Base-by-base conservation (phyloP, 2,329 filamentous ascomycete genomes). In the Bimuria novae-zelandiae region DNA sequence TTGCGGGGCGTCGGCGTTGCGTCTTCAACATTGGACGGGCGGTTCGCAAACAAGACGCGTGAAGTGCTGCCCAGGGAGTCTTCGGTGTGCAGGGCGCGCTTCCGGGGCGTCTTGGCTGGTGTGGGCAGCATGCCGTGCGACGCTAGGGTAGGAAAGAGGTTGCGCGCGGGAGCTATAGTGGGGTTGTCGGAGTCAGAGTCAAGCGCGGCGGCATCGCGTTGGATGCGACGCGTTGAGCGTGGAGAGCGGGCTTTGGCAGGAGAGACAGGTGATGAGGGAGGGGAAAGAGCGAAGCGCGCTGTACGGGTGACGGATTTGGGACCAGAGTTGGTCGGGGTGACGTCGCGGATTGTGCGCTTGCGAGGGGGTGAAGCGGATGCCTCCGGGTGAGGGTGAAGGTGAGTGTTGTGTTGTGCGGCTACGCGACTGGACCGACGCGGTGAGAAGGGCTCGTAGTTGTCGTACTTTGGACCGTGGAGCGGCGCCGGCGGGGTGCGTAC, bases 31-130 rank as follows among this genome's bases (percentile, higher is more conserved):
- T 78, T 76, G n/a, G 81, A 75, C 56, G 90, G 88, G 14, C 89
- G 77, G 65, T 81, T 86, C 77, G 79, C 79, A 65, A 84, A 85
- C 23, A 84, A 71, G 23, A 80, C 75, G 54, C 84, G 81, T 23
- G 82, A 79, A 30, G 82, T 79, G 4, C 76, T 68, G 44, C 76
- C 73, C 46, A 80, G 64, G 52, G 79, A 74, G 12, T 71, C 64
- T 39, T 70, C 64, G 19, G 78, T 51, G 32, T 70, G 59, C 30
- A 71, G 64, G 3, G 74, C 66, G 58, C 81, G 82, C 77, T 89
- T 90, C 72, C 82, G 82, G 3, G 84, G 90, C 3, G 90, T 93
- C 77, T 92, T 92, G 59, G 85, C 83, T 2, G 90, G 90, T 3
- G 90, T 93, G 14, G 88, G 89, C 40, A 92, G 82, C 82, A 89